Conservation (phyloP, 805 yeast genomes). For the Teunomyces pallodes region DNA sequence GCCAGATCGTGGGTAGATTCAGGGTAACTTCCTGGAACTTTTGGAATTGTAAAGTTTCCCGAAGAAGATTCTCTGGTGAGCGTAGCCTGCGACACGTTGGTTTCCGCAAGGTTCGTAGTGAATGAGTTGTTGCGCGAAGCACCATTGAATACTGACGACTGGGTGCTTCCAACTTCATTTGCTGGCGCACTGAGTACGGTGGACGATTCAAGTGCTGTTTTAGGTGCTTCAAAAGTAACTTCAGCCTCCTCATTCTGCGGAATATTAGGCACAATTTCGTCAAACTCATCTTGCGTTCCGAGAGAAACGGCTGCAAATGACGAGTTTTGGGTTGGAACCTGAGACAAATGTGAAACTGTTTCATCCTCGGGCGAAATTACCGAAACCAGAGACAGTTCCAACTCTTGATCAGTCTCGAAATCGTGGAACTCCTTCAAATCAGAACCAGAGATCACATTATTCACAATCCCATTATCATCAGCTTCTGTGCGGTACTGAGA, state of each 20-base stretch:
- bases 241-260: slow-evolving; percentile 9
- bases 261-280: slow-evolving; percentile 5
- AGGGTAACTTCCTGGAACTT: slow-evolving; percentile 20
- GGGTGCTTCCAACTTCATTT: slow-evolving; percentile 1
- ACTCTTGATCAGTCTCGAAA: not conserved
- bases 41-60: slow-evolving; percentile 13
- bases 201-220: slow-evolving; percentile 18
- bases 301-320: slow-evolving; percentile 40
- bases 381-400: not conserved
- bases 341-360: slow-evolving; percentile 12
- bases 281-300: slow-evolving; percentile 18
- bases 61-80: not conserved
- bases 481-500: slow-evolving; percentile 20
- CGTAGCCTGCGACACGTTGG: slow-evolving; percentile 6
- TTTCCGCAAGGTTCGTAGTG: slow-evolving; percentile 7
- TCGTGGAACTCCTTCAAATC: slow-evolving; percentile 16
- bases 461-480: slow-evolving; percentile 36
- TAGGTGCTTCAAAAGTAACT: slow-evolving; percentile 22
- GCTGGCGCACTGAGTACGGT: slow-evolving; percentile 7
- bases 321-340: slow-evolving; percentile 28
- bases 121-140: slow-evolving; percentile 8
- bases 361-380: not conserved
- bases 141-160: not conserved
- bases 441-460: slow-evolving; percentile 30
- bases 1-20: slow-evolving; percentile 7